Base-by-base conservation (phyloP, 768 basidiomycete genomes). In the Termitomyces sp. region DNA sequence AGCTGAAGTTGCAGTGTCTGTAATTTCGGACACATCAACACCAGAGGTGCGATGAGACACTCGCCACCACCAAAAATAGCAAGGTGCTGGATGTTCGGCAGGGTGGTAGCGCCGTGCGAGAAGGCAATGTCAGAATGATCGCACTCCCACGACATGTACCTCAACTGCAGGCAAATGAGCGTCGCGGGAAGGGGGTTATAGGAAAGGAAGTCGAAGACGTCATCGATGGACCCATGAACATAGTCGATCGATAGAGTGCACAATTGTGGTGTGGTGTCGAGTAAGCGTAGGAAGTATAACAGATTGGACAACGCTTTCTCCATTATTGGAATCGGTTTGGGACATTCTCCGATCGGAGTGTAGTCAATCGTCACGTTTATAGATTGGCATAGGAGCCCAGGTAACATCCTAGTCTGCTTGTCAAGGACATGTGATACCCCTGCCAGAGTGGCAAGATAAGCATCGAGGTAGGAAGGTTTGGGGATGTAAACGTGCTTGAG, bases 401-500 rank as follows among this genome's bases (percentile, higher is more conserved):
- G 58, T 21, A 40, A 49, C 23, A 44, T 40, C 41, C 14, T 55
- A n/a, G 44, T 40, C 11, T 43, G 14, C 31, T 46, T 31, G 15
- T 53, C 26, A 37, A 52, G 38, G 40, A 46, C 30, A 37, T 50
- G 50, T 15, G 57, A 54, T 15, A 43, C 42, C 30, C 53, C 54
- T 26, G 44, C 33, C 26, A 61, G 49, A 14, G 41, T 55, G 12
- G 50, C 37, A 33, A 61, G 49, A 51, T 58, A 58, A 45, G 31
- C 28, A 40, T 64, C 62, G 38, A 45, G 55, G 23, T 59, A 67
- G 11, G 64, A 52, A 8, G 56, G 14, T 21, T 56, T 60, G 19
- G 61, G 58, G 33, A 67, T 60, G 38, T 58, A 56, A 21, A 65
- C 63, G 40, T 67, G 58, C 44, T 57, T 61, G 1, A 62, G 55